Evolutionary conservation across 2,329 filamentous ascomycete genomes (phyloP).

Genomic region (Fusarium oxysporum): DNA sequence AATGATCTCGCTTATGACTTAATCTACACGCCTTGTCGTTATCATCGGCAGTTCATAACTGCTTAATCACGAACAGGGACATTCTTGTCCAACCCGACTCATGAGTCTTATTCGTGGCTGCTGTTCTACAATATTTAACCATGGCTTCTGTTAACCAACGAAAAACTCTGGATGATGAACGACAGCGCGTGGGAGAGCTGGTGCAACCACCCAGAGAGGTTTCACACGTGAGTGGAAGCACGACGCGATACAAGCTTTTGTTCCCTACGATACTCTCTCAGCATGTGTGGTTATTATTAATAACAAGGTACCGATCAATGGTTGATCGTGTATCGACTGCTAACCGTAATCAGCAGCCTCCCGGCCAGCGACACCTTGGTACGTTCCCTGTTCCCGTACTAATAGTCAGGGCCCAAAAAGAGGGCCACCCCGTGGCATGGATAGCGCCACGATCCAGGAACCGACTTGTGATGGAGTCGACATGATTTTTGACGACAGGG

Average conservation of each 20-base stretch:
- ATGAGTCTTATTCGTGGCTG: constrained; percentile 14
- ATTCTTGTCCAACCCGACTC: constrained; percentile 1
- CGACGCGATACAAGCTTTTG: constrained; percentile 21
- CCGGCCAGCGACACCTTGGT: constrained; percentile 30
- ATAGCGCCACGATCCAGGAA: constrained; percentile 46
- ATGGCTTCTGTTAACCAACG: constrained; percentile 7
- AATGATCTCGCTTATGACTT: constrained; percentile 38
- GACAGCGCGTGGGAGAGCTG: constrained; percentile 19
- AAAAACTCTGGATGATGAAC: constrained; percentile 10
- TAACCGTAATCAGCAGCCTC: constrained; percentile 29
- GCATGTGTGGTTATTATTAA: neutral
- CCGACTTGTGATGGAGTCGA: constrained; percentile 38
- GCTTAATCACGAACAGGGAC: constrained; percentile 10
- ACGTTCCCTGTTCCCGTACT: constrained; percentile 14
- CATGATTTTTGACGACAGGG: constrained; percentile 22
- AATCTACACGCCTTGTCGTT: constrained; percentile 9
- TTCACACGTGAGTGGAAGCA: constrained; percentile 28
- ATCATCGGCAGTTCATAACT: constrained; percentile 25
- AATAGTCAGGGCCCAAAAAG: constrained; percentile 28
- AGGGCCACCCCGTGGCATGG: constrained; percentile 44
- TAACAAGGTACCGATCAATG: constrained; percentile 15
- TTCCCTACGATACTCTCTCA: constrained; percentile 19
- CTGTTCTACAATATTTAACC: constrained; percentile 21
- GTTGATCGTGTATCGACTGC: constrained; percentile 22
- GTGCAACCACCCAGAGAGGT: constrained; percentile 34